Base-by-base conservation (phyloP, 1,284 basidiomycete genomes). In the Leccinum variabile region DNA sequence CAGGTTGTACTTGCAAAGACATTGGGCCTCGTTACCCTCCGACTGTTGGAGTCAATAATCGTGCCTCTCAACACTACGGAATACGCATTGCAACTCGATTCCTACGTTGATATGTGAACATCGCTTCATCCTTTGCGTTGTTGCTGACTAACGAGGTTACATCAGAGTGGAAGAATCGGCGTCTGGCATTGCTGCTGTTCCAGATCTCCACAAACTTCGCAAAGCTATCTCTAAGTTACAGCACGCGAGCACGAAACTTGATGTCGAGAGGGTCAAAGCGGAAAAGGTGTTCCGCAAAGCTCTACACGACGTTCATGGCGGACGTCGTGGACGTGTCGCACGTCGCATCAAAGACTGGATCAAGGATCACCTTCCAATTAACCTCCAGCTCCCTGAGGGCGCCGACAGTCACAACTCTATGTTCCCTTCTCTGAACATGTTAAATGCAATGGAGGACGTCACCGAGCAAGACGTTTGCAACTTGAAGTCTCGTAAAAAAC, bases 1-100 rank as follows among this genome's bases (percentile, higher is more conserved):
- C 67, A 88, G 82, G 81, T 85, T 58, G 87, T 88, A 25, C 77
- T 88, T 9, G 82, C 88, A 14, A 82, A 87, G 68, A 82, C 86
- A 66, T 73, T 90, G 22, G 89, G 89, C 55, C 72, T 91, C 41
- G 69, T 86, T 57, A 79, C 84, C 5, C 79, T 95, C 25, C 82
- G 89, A 16, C 66, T 92, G 8, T 80, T 82, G 1, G 85, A 90
- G 61, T 80, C 83, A 6, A 77, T 90, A 50, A 75, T 85, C 14
- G 59, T 87, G 5, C 92, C 92, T 3, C 74, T 95, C 59, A 93
- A 94, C 73, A 88, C 90, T 3, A 91, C 89, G 1, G 87, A 90
- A 67, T 93, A 93, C 70, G 79, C 88, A 1, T 67, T 81, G 16
- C 89, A 91, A 69, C 80, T 94, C 7, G 76, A 78, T 52, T 74